Percentiles rank a stretch among this genome's conserved stretches.
phyloP scores from a whole-genome alignment of 768 basidiomycete species.

The Rhizopogon rudus region DNA sequence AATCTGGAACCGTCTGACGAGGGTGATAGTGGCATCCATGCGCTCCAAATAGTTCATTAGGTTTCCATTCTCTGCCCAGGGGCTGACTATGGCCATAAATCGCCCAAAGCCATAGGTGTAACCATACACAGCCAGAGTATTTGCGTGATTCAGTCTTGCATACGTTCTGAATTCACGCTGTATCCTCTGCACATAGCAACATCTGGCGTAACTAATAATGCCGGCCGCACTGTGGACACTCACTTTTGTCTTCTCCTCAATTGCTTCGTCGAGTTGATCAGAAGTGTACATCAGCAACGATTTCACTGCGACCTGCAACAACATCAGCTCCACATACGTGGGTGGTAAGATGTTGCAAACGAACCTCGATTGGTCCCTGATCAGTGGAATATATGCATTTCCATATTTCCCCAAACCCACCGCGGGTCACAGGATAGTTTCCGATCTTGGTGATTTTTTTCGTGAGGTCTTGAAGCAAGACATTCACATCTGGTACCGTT shows the following conservation, averaged over 20 bases:
- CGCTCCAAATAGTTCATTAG: constrained; percentile 11
- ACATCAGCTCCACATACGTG: neutral
- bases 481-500: no score
- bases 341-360: no score
- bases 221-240: neutral
- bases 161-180: constrained; percentile 17
- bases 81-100: constrained; percentile 17
- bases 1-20: constrained; percentile 9
- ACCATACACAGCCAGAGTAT: constrained; percentile 16
- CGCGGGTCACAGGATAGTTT: no score
- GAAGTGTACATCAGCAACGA: neutral
- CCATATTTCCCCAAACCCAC: no score
- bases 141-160: constrained; percentile 12
- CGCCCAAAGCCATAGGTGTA: constrained; percentile 14
- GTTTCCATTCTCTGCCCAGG: constrained; percentile 14
- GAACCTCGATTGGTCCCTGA: no score
- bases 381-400: no score
- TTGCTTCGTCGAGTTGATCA: no score
- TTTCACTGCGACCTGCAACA: neutral
- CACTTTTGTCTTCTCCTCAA: neutral
- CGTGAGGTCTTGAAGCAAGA: no score
- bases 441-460: no score
- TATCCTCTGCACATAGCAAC: constrained; percentile 7
- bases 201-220: no score
- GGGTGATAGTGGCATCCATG: neutral